Evolutionary conservation across 306 rosid species (phyloP).

Genomic region (Cucurbita moschata): DNA sequence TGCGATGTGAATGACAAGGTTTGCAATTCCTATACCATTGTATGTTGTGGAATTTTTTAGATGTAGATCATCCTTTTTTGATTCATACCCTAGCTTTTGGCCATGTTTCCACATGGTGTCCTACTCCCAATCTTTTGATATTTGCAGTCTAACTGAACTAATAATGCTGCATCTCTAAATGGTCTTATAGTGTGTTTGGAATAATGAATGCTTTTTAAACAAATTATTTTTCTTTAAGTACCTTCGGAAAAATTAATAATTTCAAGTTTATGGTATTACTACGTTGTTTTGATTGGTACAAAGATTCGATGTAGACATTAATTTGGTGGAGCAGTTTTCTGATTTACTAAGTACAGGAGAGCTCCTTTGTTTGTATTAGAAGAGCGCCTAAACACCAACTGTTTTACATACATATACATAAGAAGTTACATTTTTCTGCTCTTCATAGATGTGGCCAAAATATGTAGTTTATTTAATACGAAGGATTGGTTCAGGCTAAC

Average conservation of each 20-base stretch:
- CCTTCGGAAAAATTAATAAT: too few species aligned
- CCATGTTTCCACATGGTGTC: not conserved
- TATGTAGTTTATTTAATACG: not conserved
- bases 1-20: constrained; percentile 91
- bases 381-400: not conserved
- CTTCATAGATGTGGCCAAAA: not conserved
- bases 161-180: not conserved
- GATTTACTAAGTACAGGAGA: not conserved
- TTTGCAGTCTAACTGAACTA: not conserved
- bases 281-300: not conserved
- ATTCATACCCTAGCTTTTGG: not conserved
- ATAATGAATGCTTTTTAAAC: too few species aligned
- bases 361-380: not conserved
- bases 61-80: not conserved
- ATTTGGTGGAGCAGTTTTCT: not conserved
- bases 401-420: not conserved
- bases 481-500: not conserved
- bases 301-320: not conserved
- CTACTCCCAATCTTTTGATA: not conserved
- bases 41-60: not conserved
- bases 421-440: not conserved
- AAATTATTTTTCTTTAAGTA: too few species aligned
- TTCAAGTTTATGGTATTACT: not conserved
- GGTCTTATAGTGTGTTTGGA: too few species aligned
- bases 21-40: constrained; percentile 9